Evolutionary conservation across 345 rosid genomes (phyloP), one percentile per base, ranked within the genome.

Genomic region (Gossypium ekmanianum): DNA sequence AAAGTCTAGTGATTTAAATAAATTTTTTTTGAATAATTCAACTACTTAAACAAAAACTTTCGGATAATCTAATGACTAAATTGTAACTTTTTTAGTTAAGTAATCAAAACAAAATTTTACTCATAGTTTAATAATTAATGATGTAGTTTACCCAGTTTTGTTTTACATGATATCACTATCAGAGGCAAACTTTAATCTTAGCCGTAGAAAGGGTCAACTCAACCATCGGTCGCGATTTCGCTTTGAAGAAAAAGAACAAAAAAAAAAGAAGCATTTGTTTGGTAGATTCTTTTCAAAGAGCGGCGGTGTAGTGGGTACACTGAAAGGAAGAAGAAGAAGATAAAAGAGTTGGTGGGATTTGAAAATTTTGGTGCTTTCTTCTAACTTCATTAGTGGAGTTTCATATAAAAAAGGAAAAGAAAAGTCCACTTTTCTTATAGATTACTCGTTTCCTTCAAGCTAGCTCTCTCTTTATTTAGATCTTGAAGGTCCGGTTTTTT

Each of bases 381-480:
- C 72, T 5, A 68, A 61, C 67, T 58, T 68, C 72, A 62, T 74
- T 75, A 68, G 62, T 73, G 73, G 82, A 79, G 68, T 71, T 44
- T 20, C 72, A 68, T 64, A 41, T 64, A 41, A 64, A 18, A 8
- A 64, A 9, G 10, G 10, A 41, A 2, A 41, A 45, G 10, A 3
- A 16, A n/a, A 8, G 24, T 2, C 16, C 16, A 7, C 3, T 47
- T 43, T 72, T 72, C 67, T 58, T 43, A 14, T n/a, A 44, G 10
- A 20, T 51, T 16, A 14, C 55, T 58, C 1, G 16, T 29, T 61
- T 61, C 44, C 26, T 9, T 61, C 4, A 29, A 47, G 56, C 76
- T 27, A 17, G 47, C 18, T 34, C 51, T 16, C 74, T 39, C 45
- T 51, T n/a, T 51, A 14, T 14, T 16, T n/a, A 4, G 55, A 51